Evolutionary conservation across 2,329 filamentous ascomycete species (phyloP).

Genomic region (Aspergillus fijiensis): DNA sequence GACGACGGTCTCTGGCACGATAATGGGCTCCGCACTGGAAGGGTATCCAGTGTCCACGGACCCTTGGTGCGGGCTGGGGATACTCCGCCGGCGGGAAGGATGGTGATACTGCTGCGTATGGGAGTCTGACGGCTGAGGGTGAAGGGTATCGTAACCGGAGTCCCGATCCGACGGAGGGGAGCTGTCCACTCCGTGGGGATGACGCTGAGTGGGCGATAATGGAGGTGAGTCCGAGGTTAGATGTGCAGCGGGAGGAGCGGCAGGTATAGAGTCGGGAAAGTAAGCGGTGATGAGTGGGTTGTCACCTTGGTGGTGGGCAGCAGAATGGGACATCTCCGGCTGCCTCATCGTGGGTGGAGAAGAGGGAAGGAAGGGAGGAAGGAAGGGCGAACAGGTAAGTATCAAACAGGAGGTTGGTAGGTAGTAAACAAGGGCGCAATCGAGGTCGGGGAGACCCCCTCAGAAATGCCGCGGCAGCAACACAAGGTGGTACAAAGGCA

Average conservation of each 20-base stretch:
- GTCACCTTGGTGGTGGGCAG: conserved; percentile 34
- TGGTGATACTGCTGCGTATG: conserved; percentile 16
- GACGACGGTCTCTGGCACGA: conserved; percentile 25
- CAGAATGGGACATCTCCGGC: conserved; percentile 39
- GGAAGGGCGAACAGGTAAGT: not conserved
- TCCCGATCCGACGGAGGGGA: conserved; percentile 21
- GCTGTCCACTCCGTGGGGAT: conserved; percentile 6
- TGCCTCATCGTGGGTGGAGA: conserved; percentile 29
- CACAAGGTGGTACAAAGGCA: conserved; percentile 24
- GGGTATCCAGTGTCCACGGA: conserved; percentile 23
- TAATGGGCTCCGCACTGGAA: conserved; percentile 14
- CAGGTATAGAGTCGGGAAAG: conserved; percentile 19
- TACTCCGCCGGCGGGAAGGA: conserved; percentile 10
- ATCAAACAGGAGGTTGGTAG: conserved; percentile 12
- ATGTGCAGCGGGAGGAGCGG: conserved; percentile 22
- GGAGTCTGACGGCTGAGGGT: conserved; percentile 24
- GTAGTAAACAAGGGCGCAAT: conserved; percentile 20
- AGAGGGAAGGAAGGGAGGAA: conserved; percentile 10
- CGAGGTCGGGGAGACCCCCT: conserved; percentile 15
- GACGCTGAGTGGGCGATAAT: conserved; percentile 10
- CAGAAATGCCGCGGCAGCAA: conserved; percentile 19
- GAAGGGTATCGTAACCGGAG: conserved; percentile 22
- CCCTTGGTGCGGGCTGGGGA: conserved; percentile 3
- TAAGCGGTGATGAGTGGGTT: conserved; percentile 25
- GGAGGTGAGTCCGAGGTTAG: conserved; percentile 11